Conservation (phyloP, 495 filamentous ascomycete genomes). For the Monascus purpureus region DNA sequence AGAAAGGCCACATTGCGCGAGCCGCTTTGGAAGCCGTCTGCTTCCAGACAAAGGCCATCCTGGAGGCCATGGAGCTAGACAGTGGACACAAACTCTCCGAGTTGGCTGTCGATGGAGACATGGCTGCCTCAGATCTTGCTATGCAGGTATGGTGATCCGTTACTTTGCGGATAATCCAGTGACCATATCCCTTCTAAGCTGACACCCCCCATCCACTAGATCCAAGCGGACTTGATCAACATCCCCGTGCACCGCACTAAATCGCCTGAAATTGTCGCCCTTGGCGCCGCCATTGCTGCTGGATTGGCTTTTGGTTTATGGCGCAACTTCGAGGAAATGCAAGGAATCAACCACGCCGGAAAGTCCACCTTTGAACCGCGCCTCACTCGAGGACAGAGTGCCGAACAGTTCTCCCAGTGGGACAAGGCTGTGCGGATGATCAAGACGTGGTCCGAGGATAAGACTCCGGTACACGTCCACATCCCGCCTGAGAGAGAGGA, state of each 20-base stretch:
- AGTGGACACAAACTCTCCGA: constrained; percentile 64
- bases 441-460: constrained; percentile 48
- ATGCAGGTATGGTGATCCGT: constrained; percentile 52
- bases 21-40: constrained; percentile 92
- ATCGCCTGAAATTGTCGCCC: constrained; percentile 88
- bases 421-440: constrained; percentile 76
- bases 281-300: constrained; percentile 90
- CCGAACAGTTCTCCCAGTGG: constrained; percentile 60
- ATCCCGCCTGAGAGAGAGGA: too few relatives aligned
- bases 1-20: constrained; percentile 81
- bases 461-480: not conserved
- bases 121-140: constrained; percentile 82
- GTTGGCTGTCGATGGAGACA: constrained; percentile 84
- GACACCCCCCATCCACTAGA: constrained; percentile 9
- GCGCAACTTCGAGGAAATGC: constrained; percentile 66
- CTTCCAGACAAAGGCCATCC: constrained; percentile 89
- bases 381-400: constrained; percentile 45
- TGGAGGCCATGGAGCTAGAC: constrained; percentile 91
- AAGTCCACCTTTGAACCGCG: constrained; percentile 60
- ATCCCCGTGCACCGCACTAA: constrained; percentile 32
- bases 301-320: constrained; percentile 77
- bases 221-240: constrained; percentile 28
- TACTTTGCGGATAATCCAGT: not conserved
- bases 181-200: not conserved
- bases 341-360: constrained; percentile 58